Evolutionary conservation across 352 stramenopile genomes (phyloP), one percentile per base, ranked within the genome.

Genomic region (Globisporangium takayamanum): DNA sequence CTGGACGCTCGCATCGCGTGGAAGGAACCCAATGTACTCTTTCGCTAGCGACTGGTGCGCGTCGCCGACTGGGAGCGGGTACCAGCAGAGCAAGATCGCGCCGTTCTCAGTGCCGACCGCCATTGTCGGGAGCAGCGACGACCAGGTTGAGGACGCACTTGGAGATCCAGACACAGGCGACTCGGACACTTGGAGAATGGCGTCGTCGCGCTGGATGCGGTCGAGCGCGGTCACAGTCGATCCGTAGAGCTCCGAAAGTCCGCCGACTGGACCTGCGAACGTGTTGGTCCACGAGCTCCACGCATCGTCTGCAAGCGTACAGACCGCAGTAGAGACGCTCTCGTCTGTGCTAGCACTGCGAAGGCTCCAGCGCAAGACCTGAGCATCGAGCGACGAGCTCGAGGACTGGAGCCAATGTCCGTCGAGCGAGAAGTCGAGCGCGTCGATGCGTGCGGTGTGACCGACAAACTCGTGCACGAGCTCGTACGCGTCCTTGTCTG

Each of bases 321-420:
- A 81, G 10, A 20, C 44, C 18, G 5, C 53, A 53, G 45, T 11
- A 5, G 8, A 7, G 18, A 11, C 45, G 8, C 22, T 50, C 10
- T 7, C 4, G 25, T 22, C 10, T 2, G 1, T 12, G 3, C n/a
- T 49, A 8, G 68, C 54, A 6, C 65, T 52, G 5, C 62, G 50
- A 0, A 90, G 59, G 57, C 68, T 36, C 86, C 87, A 96, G 1
- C 81, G 83, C 46, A 95, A 54, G 0, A 94, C 49, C 55, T 96
- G 80, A 46, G 62, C 66, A 33, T 80, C 75, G 0, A 67, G 57
- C n/a, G 73, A 73, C 1, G 68, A 78, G 0, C 73, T 92, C 0
- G 77, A 73, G 12, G 79, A 88, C 49, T 89, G 82, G 14, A 96
- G 62, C 69, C 82, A 91, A 14, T 64, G 52, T 2, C 66, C 65